Base-by-base conservation (phyloP, 2,329 filamentous ascomycete species). In the Cladosporium sp. region DNA sequence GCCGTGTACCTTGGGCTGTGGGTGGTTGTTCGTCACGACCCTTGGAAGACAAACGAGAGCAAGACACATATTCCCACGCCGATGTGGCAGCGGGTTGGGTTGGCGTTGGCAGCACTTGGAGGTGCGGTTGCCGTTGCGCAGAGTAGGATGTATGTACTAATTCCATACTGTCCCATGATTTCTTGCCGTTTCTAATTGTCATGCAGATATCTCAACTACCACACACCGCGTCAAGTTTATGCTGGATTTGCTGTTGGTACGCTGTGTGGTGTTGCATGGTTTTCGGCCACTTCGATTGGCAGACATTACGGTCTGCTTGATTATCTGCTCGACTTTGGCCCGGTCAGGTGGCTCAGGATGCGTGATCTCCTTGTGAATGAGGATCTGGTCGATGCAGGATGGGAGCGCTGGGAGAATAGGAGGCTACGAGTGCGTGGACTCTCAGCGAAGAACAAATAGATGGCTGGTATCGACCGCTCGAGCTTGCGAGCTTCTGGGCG, bases 311-410 rank as follows among this genome's bases (percentile, higher is more conserved):
- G 93, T 0, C 85, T 89, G 82, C 77, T 97, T 66, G 84, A 87
- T 6, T 92, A 91, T 90, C 85, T 82, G 2, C 78, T 97, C 64
- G 88, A 92, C 30, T 82, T 87, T 41, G 85, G 87, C 32, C 72
- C 90, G 4, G 86, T 87, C 3, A 85, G 86, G 74, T 84, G 88
- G 70, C 80, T 95, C 58, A 85, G 94, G 67, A 81, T 96, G 58
- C 85, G 95, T 67, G 95, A 99, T 78, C 80, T 99, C 68, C 88
- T 96, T 14, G 84, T 96, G 7, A 90, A 90, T 76, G 94, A 98
- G 79, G 94, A 98, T 78, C 80, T 97, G 72, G 90, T 90, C 38
- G 92, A 97, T 80, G 90, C 93, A 51, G 95, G 95, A 2, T 99
- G 94, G 94, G 92, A 93, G 79, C 90, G 91, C 76, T 98, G 93